phyloP scores from a whole-genome alignment of 441 rosid genomes.

The Geranium incanum region DNA sequence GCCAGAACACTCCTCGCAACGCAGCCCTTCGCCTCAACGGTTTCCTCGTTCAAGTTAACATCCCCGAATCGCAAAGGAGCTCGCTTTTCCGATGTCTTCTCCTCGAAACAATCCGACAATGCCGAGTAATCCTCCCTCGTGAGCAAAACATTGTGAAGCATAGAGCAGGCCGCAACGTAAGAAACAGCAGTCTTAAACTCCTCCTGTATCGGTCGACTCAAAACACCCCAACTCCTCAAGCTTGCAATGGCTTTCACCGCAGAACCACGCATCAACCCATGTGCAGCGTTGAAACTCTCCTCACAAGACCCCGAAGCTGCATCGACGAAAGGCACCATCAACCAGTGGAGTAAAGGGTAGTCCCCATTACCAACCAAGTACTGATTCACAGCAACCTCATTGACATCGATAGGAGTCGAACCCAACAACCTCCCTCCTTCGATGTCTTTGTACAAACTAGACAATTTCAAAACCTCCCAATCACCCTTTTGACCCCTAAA shows the following conservation, averaged over 20 bases:
- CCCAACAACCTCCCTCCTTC: constrained; percentile 34
- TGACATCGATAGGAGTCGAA: constrained; percentile 23
- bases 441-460: constrained; percentile 44
- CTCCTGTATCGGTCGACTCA: constrained; percentile 40
- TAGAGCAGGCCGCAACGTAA: constrained; percentile 50
- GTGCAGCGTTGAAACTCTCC: constrained; percentile 36
- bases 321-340: constrained; percentile 48
- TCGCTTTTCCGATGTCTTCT: constrained; percentile 23
- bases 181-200: constrained; percentile 51
- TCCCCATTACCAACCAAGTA: constrained; percentile 46
- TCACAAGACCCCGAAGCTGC: constrained; percentile 31
- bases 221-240: constrained; percentile 53
- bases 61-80: constrained; percentile 19
- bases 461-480: constrained; percentile 33
- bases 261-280: constrained; percentile 26
- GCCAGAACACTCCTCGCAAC: constrained; percentile 38
- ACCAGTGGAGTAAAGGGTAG: constrained; percentile 64
- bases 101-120: constrained; percentile 29
- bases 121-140: constrained; percentile 59
- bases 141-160: constrained; percentile 52
- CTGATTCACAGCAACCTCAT: constrained; percentile 33
- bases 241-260: constrained; percentile 38
- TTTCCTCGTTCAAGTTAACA: constrained; percentile 24
- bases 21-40: constrained; percentile 23
- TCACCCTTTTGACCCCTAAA: constrained; percentile 37